phyloP scores from a whole-genome alignment of 345 rosid genomes.

The Gossypium ekmanianum region DNA sequence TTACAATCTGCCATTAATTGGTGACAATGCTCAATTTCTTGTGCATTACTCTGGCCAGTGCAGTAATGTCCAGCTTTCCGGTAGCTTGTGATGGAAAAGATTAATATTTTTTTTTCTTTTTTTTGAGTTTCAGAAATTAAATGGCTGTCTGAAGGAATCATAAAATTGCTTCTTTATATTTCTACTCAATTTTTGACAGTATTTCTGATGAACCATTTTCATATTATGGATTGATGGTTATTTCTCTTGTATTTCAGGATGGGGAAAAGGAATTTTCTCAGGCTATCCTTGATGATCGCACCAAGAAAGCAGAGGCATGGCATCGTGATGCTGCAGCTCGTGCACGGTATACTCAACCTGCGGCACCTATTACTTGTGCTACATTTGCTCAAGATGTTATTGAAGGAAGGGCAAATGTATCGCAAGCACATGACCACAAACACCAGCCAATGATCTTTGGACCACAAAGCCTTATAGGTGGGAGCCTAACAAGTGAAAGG shows the following conservation, averaged over 20 bases:
- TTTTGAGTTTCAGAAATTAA: background rate
- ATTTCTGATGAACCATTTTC: background rate
- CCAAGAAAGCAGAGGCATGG: slow-evolving; percentile 77
- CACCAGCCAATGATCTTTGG: slow-evolving; percentile 91
- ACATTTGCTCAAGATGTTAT: slow-evolving; percentile 94
- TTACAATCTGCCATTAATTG: background rate
- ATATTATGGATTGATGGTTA: background rate
- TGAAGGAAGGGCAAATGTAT: slow-evolving; percentile 84
- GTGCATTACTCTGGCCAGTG: background rate
- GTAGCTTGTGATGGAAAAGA: background rate
- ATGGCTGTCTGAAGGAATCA: background rate
- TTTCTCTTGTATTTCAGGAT: slow-evolving; percentile 37
- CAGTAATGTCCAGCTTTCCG: background rate
- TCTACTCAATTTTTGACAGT: background rate
- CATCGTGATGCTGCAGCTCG: slow-evolving; percentile 78
- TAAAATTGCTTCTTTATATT: background rate
- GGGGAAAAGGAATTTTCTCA: slow-evolving; percentile 70
- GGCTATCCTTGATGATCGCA: slow-evolving; percentile 70
- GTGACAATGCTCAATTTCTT: background rate
- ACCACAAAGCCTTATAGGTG: slow-evolving; percentile 79
- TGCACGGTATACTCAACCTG: slow-evolving; percentile 60
- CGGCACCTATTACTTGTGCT: slow-evolving; percentile 86
- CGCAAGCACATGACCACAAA: slow-evolving; percentile 81
- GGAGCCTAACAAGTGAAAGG: slow-evolving; percentile 62
- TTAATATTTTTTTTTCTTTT: background rate